Evolutionary conservation across 2,329 filamentous ascomycete species (phyloP), one percentile per base, ranked within the genome.

Genomic region (Tympanopsis confertula): DNA sequence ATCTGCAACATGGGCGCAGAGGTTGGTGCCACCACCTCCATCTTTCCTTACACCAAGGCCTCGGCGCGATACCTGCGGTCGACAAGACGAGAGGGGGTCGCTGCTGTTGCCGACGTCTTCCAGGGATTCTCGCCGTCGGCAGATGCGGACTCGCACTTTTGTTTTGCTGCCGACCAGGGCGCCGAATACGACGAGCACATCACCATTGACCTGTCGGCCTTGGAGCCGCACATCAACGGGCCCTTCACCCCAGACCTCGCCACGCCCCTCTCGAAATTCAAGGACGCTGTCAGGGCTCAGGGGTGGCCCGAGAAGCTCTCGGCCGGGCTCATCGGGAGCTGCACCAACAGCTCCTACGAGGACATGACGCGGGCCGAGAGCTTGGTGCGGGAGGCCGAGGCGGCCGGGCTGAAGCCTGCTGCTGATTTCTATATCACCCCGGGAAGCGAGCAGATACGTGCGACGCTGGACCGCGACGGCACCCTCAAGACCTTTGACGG

Each of bases 291-390:
- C 17, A 71, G 82, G 59, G 71, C 82, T 49, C 86, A 95, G 59
- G 67, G 82, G 37, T 98, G 91, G 91, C 91, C 91, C 2, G 75
- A 85, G 54, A 86, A 81, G 44, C 82, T 98, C 43, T 91, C 87
- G 12, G 89, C 91, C 19, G 88, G 88, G 37, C 72, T 98, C 39
- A 98, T 98, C 54, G 91, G 91, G 42, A 94, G 87, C 65, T 98
- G 91, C 69, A 98, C 91, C 37, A 98, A 98, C 71, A 94, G 86
- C 58, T 96, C 91, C 2, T 98, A 96, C 59, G 83, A 95, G 62
- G 91, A 98, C 57, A 98, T 98, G 91, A 93, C 88, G 24, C 82
- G 89, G 43, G 86, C 88, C 13, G 89, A 95, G 62, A 78, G 87
- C 53, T 75, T 98, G 40, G 86, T 96, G 41, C 88, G 89, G 59